Conservation (phyloP, 2,329 filamentous ascomycete species). For the Samsoniella hepiali region DNA sequence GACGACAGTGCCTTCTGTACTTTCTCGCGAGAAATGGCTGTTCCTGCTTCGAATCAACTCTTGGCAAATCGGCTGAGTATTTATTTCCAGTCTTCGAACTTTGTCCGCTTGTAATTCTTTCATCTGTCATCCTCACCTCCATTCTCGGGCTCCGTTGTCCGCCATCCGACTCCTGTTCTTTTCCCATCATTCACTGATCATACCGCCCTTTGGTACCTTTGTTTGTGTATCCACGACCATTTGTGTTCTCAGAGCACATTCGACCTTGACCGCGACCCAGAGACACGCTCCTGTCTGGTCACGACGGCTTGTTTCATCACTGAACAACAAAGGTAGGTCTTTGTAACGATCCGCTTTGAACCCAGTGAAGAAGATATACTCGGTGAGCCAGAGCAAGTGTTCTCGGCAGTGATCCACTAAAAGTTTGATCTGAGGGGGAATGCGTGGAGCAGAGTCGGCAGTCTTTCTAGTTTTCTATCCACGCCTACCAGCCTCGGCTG, state of each 20-base stretch:
- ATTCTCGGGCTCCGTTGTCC: no score
- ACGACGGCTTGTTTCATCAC: background rate
- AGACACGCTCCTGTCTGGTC: background rate
- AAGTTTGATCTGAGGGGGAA: background rate
- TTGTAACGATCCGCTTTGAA: background rate
- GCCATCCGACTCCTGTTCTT: no score
- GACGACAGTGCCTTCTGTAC: background rate
- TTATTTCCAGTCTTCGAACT: no score
- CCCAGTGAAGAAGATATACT: background rate
- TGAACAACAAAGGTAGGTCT: background rate
- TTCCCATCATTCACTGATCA: no score
- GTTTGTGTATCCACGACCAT: no score
- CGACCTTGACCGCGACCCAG: background rate
- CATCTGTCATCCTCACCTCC: no score
- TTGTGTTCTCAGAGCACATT: background rate
- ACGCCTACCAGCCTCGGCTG: background rate
- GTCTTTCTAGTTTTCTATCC: background rate
- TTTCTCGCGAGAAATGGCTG: background rate
- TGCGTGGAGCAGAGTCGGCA: background rate
- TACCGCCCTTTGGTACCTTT: no score
- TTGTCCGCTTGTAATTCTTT: no score
- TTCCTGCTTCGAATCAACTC: background rate
- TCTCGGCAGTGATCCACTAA: background rate
- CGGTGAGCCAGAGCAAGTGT: background rate
- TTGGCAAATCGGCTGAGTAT: no score